Evolutionary conservation across 805 yeast genomes (phyloP).

Genomic region (Metschnikowia corniflorae): DNA sequence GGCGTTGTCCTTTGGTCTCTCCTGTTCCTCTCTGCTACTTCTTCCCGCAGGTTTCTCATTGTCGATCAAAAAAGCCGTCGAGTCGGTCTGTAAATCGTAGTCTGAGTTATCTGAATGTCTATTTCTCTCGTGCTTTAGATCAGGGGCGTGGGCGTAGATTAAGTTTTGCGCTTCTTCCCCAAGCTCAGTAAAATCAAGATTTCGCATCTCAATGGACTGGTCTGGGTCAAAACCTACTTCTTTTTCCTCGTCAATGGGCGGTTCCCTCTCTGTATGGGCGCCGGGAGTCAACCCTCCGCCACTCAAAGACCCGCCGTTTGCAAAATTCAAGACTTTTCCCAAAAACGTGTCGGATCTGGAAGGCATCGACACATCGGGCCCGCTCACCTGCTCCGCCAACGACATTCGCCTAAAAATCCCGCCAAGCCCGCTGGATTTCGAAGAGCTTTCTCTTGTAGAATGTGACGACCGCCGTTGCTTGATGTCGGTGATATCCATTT

Average conservation of each 20-base stretch:
- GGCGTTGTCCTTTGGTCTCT: background rate
- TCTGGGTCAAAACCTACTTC: constrained; percentile 19
- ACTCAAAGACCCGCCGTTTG: constrained; percentile 26
- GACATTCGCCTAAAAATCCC: constrained; percentile 34
- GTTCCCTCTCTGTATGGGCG: constrained; percentile 23
- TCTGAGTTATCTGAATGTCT: constrained; percentile 5
- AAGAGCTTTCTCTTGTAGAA: constrained; percentile 11
- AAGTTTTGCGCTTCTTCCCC: constrained; percentile 54
- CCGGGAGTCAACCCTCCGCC: constrained; percentile 46
- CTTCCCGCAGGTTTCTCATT: constrained; percentile 8
- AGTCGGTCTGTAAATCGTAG: constrained; percentile 6
- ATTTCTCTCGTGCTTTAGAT: constrained; percentile 10
- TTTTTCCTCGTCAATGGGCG: constrained; percentile 22
- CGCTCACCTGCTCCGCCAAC: constrained; percentile 27
- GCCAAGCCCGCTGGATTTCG: constrained; percentile 11
- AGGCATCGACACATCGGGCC: constrained; percentile 15
- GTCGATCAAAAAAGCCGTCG: constrained; percentile 8
- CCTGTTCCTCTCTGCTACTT: constrained; percentile 2
- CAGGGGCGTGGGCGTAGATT: constrained; percentile 47
- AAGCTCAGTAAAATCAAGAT: constrained; percentile 40
- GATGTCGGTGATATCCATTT: constrained; percentile 16
- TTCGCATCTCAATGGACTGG: constrained; percentile 44
- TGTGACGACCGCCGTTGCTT: constrained; percentile 6
- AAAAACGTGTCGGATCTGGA: constrained; percentile 37
- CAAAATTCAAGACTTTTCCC: constrained; percentile 32